Base-by-base conservation (phyloP, 495 filamentous ascomycete species). In the Parmelia sp. region DNA sequence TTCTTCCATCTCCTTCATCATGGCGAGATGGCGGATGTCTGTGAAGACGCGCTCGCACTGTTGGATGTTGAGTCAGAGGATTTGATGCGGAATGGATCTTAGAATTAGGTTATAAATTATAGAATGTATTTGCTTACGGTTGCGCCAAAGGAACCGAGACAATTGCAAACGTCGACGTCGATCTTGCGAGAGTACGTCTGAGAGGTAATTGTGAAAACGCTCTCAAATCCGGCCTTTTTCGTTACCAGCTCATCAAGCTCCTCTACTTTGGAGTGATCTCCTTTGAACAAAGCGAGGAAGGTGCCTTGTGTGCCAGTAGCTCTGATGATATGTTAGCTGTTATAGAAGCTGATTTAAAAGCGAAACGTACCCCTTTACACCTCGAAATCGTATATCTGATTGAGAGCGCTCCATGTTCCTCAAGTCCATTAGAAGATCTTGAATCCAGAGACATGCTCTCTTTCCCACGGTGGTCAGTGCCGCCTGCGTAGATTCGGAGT, bases 131-230 rank as follows among this genome's bases (percentile, higher is more conserved):
- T 21, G 27, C 31, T 27, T 21, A 31, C 37, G 19, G 64, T 96
- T 17, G 90, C 85, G 40, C 92, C 93, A 66, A 98, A 88, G 4
- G 86, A 89, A 57, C 84, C 82, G 40, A 97, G 81, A 33, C 89
- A 91, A 72, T 92, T 92, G 62, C 86, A 81, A 44, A 97, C 82
- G 56, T 87, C 81, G 36, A 90, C 80, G 69, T 97, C 93, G 60
- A 96, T 87, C 75, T 95, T 93, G 42, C 93, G 82, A 6, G 90
- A 86, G 71, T 88, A 88, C n/a, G 88, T 90, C 74, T 96, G 91
- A 64, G 82, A 86, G 29, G 88, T 89, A 60, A 94, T 88, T 65
- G 80, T 79, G 73, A 88, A 96, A 44, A 84, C 82, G 27, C 80
- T 83, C 60, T 65, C 68, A 76, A 98, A 97, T 15, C 91, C 92